Conservation (phyloP, 208 protist genomes). For the Trypanosoma caninum region DNA sequence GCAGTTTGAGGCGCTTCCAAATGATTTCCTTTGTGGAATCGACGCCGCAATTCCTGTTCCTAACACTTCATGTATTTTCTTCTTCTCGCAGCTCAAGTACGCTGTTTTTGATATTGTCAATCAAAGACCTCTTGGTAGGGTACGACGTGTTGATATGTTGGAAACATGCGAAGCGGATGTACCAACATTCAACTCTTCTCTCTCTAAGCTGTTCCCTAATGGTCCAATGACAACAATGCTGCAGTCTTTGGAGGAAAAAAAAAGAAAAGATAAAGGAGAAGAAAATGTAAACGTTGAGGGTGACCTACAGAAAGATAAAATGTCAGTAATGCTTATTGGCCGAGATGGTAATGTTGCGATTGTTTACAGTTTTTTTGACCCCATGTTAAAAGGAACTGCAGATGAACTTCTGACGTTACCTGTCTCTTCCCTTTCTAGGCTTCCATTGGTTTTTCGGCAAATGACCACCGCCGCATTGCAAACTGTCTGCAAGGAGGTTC, state of each 20-base stretch:
- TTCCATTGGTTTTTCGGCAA: constrained; percentile 24
- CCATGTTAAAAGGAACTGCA: neutral
- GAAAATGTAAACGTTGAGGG: neutral
- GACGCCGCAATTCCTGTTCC: constrained; percentile 45
- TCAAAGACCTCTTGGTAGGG: constrained; percentile 7
- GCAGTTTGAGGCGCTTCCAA: constrained; percentile 42
- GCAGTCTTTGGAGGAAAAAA: neutral
- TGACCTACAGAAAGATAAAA: neutral
- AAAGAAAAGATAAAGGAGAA: neutral
- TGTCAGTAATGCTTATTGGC: constrained; percentile 25
- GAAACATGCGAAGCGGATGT: constrained; percentile 1
- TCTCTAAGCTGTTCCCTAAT: constrained; percentile 24
- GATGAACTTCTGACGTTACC: constrained; percentile 7
- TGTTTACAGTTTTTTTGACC: constrained; percentile 5
- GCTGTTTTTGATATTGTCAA: constrained; percentile 50
- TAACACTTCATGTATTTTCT: constrained; percentile 42
- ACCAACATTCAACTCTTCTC: constrained; percentile 7
- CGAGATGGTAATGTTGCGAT: constrained; percentile 17
- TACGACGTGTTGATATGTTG: constrained; percentile 8
- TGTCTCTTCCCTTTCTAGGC: neutral
- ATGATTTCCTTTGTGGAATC: constrained; percentile 30
- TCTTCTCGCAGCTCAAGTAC: constrained; percentile 58
- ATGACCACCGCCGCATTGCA: constrained; percentile 22
- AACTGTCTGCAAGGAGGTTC: constrained; percentile 6
- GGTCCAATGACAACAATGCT: constrained; percentile 31